phyloP scores from a whole-genome alignment of 495 filamentous ascomycete species.

The Penicillium nucicola region DNA sequence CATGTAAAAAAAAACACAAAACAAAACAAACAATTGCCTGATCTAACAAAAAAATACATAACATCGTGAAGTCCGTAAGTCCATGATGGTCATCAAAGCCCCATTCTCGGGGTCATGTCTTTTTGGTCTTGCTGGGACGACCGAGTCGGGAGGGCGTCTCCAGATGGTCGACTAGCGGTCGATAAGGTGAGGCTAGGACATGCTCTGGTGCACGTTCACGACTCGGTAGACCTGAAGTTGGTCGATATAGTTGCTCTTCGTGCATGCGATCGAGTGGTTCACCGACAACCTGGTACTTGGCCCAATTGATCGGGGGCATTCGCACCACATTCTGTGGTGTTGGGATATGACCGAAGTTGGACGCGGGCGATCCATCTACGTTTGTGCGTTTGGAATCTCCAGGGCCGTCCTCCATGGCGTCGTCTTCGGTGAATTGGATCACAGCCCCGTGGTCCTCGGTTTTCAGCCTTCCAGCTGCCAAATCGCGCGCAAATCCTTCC shows the following conservation, averaged over 20 bases:
- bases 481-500: conserved; percentile 59
- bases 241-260: conserved; percentile 67
- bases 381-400: conserved; percentile 14
- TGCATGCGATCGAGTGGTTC: conserved; percentile 79
- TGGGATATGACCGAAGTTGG: conserved; percentile 57
- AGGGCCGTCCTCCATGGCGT: conserved; percentile 29
- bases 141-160: conserved; percentile 44
- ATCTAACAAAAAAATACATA: conserved; percentile 10
- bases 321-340: conserved; percentile 79
- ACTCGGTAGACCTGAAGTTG: conserved; percentile 54
- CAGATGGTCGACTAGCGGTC: conserved; percentile 63
- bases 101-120: conserved; percentile 15
- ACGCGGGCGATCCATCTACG: conserved; percentile 21
- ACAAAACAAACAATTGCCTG: neutral
- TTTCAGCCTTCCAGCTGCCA: conserved; percentile 53
- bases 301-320: conserved; percentile 86
- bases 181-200: conserved; percentile 70
- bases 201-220: conserved; percentile 44
- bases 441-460: conserved; percentile 36
- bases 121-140: conserved; percentile 34
- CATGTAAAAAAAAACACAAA: no score
- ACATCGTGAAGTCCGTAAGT: conserved; percentile 2
- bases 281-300: conserved; percentile 80
- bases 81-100: conserved; percentile 4
- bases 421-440: conserved; percentile 38